A percentile compares a stretch with the other conserved stretches of the same genome.
Conservation (phyloP, 768 basidiomycete species). For the Suillus sp. region DNA sequence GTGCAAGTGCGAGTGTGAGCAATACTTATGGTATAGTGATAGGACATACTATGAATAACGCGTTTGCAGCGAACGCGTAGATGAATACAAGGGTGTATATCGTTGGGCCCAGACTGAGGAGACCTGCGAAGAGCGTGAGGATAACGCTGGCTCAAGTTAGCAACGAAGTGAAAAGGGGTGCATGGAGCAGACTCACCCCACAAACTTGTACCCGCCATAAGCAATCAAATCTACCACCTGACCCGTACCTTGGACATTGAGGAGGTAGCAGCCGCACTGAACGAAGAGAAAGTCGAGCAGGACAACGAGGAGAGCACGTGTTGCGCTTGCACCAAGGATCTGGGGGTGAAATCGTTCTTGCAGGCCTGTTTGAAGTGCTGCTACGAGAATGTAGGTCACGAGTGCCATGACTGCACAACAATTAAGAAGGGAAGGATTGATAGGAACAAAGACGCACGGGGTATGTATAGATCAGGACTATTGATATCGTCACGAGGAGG, state of each 20-base stretch:
- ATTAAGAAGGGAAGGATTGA: conserved; percentile 10
- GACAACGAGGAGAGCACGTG: conserved; percentile 82
- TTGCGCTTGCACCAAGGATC: conserved; percentile 84
- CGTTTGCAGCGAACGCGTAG: conserved; percentile 88
- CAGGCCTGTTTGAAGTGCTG: conserved; percentile 83
- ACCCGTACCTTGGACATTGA: conserved; percentile 75
- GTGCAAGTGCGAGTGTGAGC: background rate
- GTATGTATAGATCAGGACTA: conserved; percentile 95
- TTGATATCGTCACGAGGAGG: conserved; percentile 94
- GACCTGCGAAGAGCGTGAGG: conserved; percentile 68
- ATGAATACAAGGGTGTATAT: conserved; percentile 73
- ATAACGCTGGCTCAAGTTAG: conserved; percentile 63
- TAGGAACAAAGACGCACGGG: conserved; percentile 49
- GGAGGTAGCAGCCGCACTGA: conserved; percentile 89
- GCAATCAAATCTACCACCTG: conserved; percentile 84
- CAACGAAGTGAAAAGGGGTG: background rate
- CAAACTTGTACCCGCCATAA: conserved; percentile 97
- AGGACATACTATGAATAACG: conserved; percentile 83
- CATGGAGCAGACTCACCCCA: conserved; percentile 61
- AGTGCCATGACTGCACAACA: conserved; percentile 80
- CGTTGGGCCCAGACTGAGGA: conserved; percentile 62
- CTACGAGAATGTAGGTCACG: conserved; percentile 91
- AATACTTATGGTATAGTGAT: background rate
- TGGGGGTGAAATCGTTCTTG: conserved; percentile 84
- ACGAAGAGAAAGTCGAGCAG: conserved; percentile 88